These are phyloP conservation scores for Trametes versicolor DNA, from an alignment of 1,284 basidiomycete genomes.

Conservation along the genomic window DNA sequence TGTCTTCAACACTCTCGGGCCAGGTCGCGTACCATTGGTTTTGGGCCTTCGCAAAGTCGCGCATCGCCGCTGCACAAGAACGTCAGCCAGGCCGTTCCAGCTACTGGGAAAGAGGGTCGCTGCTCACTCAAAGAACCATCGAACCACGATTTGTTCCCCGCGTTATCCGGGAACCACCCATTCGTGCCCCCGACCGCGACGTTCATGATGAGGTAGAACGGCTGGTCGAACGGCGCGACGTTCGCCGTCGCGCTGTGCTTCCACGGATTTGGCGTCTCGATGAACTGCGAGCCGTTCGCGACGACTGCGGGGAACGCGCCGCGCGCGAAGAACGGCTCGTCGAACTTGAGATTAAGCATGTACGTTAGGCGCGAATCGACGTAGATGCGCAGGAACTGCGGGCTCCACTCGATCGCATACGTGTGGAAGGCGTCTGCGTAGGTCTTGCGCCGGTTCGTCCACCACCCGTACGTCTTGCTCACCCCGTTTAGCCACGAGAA, in stretches of 20 bases:
- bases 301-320: slow-evolving; percentile 82
- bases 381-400: slow-evolving; percentile 78
- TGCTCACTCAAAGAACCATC: slow-evolving; percentile 63
- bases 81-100: neutral
- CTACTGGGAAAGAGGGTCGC: neutral
- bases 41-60: slow-evolving; percentile 72
- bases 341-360: slow-evolving; percentile 72
- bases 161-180: slow-evolving; percentile 85
- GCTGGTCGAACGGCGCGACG: slow-evolving; percentile 86
- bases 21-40: slow-evolving; percentile 77
- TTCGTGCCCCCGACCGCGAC: slow-evolving; percentile 85
- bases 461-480: slow-evolving; percentile 80
- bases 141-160: slow-evolving; percentile 81
- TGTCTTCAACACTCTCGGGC: slow-evolving; percentile 65
- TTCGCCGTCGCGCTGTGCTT: slow-evolving; percentile 59
- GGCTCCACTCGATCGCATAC: slow-evolving; percentile 85
- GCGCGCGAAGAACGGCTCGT: slow-evolving; percentile 78
- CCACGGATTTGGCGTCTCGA: slow-evolving; percentile 78
- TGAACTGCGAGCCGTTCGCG: slow-evolving; percentile 73
- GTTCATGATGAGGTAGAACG: slow-evolving; percentile 82
- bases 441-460: slow-evolving; percentile 71
- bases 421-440: slow-evolving; percentile 81
- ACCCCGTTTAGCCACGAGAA: slow-evolving; percentile 75
- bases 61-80: slow-evolving; percentile 58
- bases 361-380: slow-evolving; percentile 80